These are phyloP conservation scores for Fermentozyma sake DNA, from an alignment of 1,139 yeast genomes.

Conservation along the genomic window DNA sequence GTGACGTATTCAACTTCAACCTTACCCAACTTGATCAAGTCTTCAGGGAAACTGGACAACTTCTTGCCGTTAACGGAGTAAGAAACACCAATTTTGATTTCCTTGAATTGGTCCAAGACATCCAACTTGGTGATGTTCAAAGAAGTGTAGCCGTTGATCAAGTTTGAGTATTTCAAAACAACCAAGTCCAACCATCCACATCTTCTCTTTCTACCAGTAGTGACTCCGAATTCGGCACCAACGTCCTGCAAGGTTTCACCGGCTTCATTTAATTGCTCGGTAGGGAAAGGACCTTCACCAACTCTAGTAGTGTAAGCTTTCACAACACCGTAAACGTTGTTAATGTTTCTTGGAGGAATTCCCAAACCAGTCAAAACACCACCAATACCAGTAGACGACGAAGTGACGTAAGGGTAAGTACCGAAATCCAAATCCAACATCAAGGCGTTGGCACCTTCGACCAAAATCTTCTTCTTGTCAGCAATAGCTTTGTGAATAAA, in stretches of 20 bases:
- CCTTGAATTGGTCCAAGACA: constrained; percentile 84
- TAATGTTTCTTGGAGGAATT: constrained; percentile 79
- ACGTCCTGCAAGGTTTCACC: constrained; percentile 87
- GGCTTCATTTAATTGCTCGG: constrained; percentile 84
- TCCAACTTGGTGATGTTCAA: constrained; percentile 94
- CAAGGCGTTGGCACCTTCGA: constrained; percentile 98
- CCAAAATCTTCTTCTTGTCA: constrained; percentile 76
- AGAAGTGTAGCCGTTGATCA: constrained; percentile 91
- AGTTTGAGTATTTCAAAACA: constrained; percentile 83
- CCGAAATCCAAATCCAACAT: constrained; percentile 98
- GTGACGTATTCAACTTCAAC: constrained; percentile 90
- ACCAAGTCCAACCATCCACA: constrained; percentile 99
- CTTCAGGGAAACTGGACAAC: constrained; percentile 86
- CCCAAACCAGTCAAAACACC: constrained; percentile 98
- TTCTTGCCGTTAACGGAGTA: constrained; percentile 75
- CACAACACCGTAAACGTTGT: constrained; percentile 88
- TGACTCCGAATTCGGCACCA: constrained; percentile 96
- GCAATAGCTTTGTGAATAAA: constrained; percentile 84
- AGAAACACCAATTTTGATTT: constrained; percentile 80
- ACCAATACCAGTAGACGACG: constrained; percentile 94
- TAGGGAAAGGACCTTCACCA: constrained; percentile 99
- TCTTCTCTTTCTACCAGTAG: constrained; percentile 98
- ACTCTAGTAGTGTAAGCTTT: constrained; percentile 98
- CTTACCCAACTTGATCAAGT: constrained; percentile 70
- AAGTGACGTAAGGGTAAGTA: constrained; percentile 96